phyloP scores from a whole-genome alignment of 371 early-diverging fungal species.

The Mucor velutinosus region DNA sequence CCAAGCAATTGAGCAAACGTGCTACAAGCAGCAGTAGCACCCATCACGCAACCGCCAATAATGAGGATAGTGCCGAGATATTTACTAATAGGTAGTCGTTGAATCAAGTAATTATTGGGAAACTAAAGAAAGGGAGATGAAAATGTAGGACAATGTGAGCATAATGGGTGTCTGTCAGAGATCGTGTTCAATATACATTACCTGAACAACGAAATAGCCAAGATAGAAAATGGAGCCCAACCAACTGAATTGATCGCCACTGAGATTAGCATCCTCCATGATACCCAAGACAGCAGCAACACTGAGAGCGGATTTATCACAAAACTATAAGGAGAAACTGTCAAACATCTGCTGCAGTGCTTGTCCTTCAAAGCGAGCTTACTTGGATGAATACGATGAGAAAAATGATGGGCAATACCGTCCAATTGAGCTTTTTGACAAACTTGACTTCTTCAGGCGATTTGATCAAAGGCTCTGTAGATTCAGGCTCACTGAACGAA shows the following conservation, averaged over 20 bases:
- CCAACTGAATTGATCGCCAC: slow-evolving; percentile 31
- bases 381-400: slow-evolving; percentile 35
- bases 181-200: slow-evolving; percentile 2
- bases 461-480: neutral
- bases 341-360: neutral
- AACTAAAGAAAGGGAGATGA: slow-evolving; percentile 9
- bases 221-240: slow-evolving; percentile 40
- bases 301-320: slow-evolving; percentile 43
- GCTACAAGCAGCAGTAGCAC: slow-evolving; percentile 22
- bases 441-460: slow-evolving; percentile 33
- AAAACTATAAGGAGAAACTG: slow-evolving; percentile 22
- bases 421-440: slow-evolving; percentile 32
- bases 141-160: neutral
- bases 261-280: slow-evolving; percentile 24
- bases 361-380: neutral
- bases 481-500: neutral
- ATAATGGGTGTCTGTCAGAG: neutral
- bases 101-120: slow-evolving; percentile 41
- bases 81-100: slow-evolving; percentile 30
- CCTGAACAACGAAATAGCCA: slow-evolving; percentile 41
- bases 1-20: slow-evolving; percentile 33
- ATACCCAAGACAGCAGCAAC: slow-evolving; percentile 41
- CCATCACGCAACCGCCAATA: slow-evolving; percentile 37
- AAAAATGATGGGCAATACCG: slow-evolving; percentile 25
- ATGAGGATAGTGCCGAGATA: slow-evolving; percentile 34